A percentile compares a stretch with the other conserved stretches of the same genome.
phyloP scores from a whole-genome alignment of 1,139 yeast genomes.

The Suzukiozyma palmioleophila region DNA sequence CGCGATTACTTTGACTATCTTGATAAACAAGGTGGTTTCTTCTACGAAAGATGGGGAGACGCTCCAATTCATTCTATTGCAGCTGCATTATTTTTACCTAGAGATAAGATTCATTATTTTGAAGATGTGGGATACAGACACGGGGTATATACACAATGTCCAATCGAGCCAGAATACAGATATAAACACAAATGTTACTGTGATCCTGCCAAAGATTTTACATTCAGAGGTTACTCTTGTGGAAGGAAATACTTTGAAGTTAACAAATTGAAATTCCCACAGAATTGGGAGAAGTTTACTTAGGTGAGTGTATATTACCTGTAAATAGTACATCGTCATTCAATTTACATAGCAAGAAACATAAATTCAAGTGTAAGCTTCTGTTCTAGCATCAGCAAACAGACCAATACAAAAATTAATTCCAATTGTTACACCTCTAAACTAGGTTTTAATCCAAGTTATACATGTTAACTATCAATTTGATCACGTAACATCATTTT shows the following conservation, averaged over 20 bases:
- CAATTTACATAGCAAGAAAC: constrained; percentile 1
- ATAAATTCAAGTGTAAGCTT: no score
- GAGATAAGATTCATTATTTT: constrained; percentile 68
- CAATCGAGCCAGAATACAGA: constrained; percentile 43
- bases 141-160: constrained; percentile 58
- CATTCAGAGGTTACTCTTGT: constrained; percentile 53
- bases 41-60: constrained; percentile 95
- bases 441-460: no score
- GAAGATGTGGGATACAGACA: constrained; percentile 82
- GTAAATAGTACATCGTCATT: no score
- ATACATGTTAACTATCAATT: no score
- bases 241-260: constrained; percentile 48
- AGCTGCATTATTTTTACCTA: constrained; percentile 65
- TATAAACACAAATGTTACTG: constrained; percentile 46
- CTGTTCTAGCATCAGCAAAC: no score
- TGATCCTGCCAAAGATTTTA: constrained; percentile 46
- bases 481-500: no score
- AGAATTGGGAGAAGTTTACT: constrained; percentile 30
- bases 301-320: background rate
- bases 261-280: constrained; percentile 40
- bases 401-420: no score
- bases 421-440: no score
- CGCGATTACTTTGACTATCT: constrained; percentile 62
- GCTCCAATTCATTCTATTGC: constrained; percentile 90
- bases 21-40: constrained; percentile 81